Conservation (phyloP, 2,329 filamentous ascomycete genomes). For the Paracorniculantispora psalliotae region DNA sequence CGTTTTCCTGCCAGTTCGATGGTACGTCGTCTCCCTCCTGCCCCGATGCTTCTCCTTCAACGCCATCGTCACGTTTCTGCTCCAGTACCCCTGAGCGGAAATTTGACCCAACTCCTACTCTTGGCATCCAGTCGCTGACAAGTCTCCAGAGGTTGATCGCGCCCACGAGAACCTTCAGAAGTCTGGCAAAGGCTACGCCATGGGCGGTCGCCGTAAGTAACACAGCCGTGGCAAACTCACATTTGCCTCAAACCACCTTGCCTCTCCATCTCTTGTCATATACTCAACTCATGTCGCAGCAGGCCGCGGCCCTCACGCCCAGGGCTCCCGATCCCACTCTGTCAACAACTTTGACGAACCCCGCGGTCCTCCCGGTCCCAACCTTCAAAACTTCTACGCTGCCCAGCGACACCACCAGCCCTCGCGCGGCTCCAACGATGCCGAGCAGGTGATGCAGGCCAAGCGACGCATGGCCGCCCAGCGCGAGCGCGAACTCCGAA, state of each 20-base stretch:
- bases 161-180: constrained; percentile 94
- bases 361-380: constrained; percentile 62
- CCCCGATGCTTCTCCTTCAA: background rate
- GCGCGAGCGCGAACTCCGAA: constrained; percentile 96
- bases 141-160: constrained; percentile 79
- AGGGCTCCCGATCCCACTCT: constrained; percentile 72
- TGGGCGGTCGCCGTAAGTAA: constrained; percentile 75
- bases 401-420: constrained; percentile 89
- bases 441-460: constrained; percentile 97
- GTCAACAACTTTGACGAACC: constrained; percentile 76
- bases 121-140: background rate
- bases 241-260: background rate
- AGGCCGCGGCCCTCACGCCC: constrained; percentile 60
- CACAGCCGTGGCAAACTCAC: constrained; percentile 26
- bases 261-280: constrained; percentile 7
- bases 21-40: constrained; percentile 53
- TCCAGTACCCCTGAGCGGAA: constrained; percentile 6
- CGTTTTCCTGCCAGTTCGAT: constrained; percentile 85
- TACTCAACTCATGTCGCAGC: constrained; percentile 43
- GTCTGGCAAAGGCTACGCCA: constrained; percentile 86
- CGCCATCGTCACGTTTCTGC: background rate
- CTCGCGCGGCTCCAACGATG: constrained; percentile 78
- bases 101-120: background rate
- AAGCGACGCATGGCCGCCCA: constrained; percentile 99
- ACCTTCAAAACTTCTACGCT: constrained; percentile 91